phyloP scores from a whole-genome alignment of 768 basidiomycete species.

The Symmetrospora coprosmae region DNA sequence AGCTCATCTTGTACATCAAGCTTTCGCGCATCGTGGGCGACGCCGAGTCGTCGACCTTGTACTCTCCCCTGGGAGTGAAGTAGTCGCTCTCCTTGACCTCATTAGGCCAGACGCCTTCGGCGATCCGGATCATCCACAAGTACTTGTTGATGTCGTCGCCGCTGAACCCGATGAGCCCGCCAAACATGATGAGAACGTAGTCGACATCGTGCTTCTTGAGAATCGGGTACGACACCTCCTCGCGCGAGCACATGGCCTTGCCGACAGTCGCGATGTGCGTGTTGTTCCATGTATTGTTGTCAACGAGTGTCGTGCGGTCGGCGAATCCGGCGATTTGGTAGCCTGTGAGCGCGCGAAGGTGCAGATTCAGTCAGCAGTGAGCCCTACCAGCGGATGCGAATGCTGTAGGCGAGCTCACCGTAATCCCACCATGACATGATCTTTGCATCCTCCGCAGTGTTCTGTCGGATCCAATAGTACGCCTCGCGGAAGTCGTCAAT shows the following conservation, averaged over 20 bases:
- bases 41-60: conserved; percentile 75
- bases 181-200: conserved; percentile 94
- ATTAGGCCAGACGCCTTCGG: conserved; percentile 68
- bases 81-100: conserved; percentile 91
- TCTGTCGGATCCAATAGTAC: conserved; percentile 95
- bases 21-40: conserved; percentile 80
- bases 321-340: conserved; percentile 82
- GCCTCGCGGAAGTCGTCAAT: conserved; percentile 99
- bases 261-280: conserved; percentile 96
- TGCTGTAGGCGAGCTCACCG: conserved; percentile 57
- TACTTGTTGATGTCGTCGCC: conserved; percentile 99
- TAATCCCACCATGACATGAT: conserved; percentile 99
- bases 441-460: conserved; percentile 79
- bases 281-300: conserved; percentile 99
- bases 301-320: conserved; percentile 84
- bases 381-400: neutral
- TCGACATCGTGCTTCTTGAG: conserved; percentile 93
- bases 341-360: neutral
- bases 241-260: conserved; percentile 87
- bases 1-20: conserved; percentile 99
- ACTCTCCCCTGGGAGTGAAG: conserved; percentile 85
- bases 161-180: conserved; percentile 87
- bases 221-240: conserved; percentile 94
- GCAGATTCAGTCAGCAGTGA: neutral
- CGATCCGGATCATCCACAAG: conserved; percentile 46